Base-by-base conservation (phyloP, 2,329 filamentous ascomycete genomes). In the Diaporthe sp. region DNA sequence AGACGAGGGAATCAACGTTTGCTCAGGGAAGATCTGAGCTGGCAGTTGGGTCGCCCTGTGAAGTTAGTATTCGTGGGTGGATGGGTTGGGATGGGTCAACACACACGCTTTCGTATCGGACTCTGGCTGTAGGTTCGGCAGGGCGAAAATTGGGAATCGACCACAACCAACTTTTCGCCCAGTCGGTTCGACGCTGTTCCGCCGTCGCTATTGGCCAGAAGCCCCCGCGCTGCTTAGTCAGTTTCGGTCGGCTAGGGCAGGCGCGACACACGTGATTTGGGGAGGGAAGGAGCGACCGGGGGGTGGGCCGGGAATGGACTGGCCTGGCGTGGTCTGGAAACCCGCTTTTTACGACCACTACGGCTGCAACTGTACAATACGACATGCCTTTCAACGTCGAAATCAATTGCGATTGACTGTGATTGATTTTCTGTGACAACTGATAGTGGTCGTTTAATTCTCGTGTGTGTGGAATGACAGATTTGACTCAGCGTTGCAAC, bases 1-100 rank as follows among this genome's bases (percentile, higher is more conserved):
- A 79, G 78, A 79, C 78, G 49, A 65, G 71, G 71, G 71, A 77
- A 75, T 79, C 78, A 75, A 67, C 63, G 80, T 78, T 70, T 81
- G 80, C 76, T 77, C 75, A 77, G 76, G 75, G 70, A 72, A 75
- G 63, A 72, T 75, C 75, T 76, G 75, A 76, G 75, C 72, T 74
- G 55, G 39, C 67, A 63, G 73, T 71, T 75, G 67, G 67, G 44
- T 75, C 68, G 71, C 76, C 75, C 75, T 75, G 72, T 65, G 68
- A 71, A 65, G 74, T 77, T 74, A 77, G 71, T 77, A 75, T 75
- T 76, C 74, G 73, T 65, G 68, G 73, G 51, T 67, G 73, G 75
- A 63, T 67, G 73, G 73, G 73, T 71, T 68, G 47, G 65, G 65
- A 68, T 70, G 65, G 65, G 65, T 55, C 65, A 70, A 70, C 65